Percentiles rank a stretch among this genome's conserved stretches.
phyloP scores from a whole-genome alignment of 1,284 basidiomycete genomes.

The Fomitopsis schrenkii region DNA sequence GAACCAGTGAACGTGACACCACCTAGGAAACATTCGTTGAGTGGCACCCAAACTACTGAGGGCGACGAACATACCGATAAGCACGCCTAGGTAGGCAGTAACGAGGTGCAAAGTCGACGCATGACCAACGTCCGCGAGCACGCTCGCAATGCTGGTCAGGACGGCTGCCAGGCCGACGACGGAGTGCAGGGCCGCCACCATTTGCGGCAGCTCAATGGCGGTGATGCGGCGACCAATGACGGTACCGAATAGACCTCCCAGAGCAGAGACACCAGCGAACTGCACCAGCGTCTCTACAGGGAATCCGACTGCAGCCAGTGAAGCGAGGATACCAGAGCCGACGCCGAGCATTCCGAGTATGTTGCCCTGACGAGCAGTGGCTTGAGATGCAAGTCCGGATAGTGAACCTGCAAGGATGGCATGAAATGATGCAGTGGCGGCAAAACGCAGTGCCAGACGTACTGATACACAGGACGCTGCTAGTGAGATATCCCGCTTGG shows the following conservation, averaged over 20 bases:
- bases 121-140: conserved; percentile 63
- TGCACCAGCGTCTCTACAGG: conserved; percentile 69
- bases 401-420: conserved; percentile 49
- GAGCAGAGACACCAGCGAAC: conserved; percentile 69
- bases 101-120: conserved; percentile 69
- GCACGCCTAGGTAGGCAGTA: conserved; percentile 80
- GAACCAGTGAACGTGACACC: conserved; percentile 80
- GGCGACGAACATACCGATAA: conserved; percentile 52
- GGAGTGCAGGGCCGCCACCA: conserved; percentile 70
- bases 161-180: conserved; percentile 86
- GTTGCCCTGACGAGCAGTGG: conserved; percentile 79
- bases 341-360: conserved; percentile 82
- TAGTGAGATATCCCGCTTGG: conserved; percentile 79
- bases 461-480: conserved; percentile 81
- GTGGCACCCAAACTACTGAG: neutral
- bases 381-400: conserved; percentile 70
- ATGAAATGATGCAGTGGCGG: neutral
- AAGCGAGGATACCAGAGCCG: conserved; percentile 73
- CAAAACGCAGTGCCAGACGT: conserved; percentile 12
- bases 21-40: conserved; percentile 30
- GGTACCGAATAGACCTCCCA: conserved; percentile 65
- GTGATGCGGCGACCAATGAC: conserved; percentile 78
- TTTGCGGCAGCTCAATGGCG: conserved; percentile 82
- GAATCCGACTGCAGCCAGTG: conserved; percentile 79
- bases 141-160: conserved; percentile 77